phyloP scores from a whole-genome alignment of 2,329 filamentous ascomycete species.

The Aspergillus fijiensis region DNA sequence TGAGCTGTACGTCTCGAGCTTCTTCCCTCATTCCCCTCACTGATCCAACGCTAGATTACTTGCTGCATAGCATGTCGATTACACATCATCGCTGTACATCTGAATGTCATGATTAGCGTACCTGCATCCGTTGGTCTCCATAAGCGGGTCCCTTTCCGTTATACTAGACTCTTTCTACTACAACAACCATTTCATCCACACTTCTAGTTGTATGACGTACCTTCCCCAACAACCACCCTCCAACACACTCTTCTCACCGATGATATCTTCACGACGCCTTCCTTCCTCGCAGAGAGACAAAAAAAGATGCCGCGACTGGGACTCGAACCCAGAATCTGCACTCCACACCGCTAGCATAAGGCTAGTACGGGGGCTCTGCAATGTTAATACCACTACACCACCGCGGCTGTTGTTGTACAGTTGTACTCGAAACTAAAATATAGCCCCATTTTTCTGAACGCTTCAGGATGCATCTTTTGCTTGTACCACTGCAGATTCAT shows the following conservation, averaged over 20 bases:
- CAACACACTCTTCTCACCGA: not conserved
- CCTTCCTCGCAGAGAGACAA: too few relatives aligned
- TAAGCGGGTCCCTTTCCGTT: too few relatives aligned
- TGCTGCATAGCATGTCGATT: not conserved
- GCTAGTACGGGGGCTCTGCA: not conserved
- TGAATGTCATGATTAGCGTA: too few relatives aligned
- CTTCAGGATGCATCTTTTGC: not conserved
- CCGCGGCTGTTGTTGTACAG: not conserved
- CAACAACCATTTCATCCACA: too few relatives aligned
- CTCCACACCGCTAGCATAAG: too few relatives aligned
- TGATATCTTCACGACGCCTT: not conserved
- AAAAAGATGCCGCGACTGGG: too few relatives aligned
- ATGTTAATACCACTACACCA: not conserved
- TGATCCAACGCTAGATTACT: not conserved
- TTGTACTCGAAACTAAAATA: not conserved
- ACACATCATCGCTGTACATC: too few relatives aligned
- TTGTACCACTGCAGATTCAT: not conserved
- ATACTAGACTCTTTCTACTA: too few relatives aligned
- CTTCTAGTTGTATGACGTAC: not conserved
- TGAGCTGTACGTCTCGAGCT: not conserved
- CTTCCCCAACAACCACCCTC: not conserved
- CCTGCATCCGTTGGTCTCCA: too few relatives aligned
- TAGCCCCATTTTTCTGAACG: not conserved
- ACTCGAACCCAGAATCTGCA: too few relatives aligned
- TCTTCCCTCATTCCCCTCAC: not conserved